These are phyloP conservation scores for Ceratonia siliqua DNA, from an alignment of 306 rosid genomes.

Conservation along the genomic window DNA sequence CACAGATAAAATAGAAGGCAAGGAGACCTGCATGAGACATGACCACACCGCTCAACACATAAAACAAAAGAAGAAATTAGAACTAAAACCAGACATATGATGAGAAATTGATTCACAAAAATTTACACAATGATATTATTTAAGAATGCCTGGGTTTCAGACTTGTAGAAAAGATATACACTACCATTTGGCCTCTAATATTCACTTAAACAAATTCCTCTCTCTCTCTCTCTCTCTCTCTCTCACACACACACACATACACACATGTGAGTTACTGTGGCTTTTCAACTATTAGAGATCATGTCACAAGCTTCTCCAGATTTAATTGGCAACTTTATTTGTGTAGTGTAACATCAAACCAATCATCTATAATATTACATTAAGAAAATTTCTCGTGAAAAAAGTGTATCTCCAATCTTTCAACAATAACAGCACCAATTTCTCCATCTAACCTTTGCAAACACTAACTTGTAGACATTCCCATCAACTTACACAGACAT, in stretches of 20 bases:
- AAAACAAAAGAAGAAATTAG: not conserved
- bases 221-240: not conserved
- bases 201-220: not conserved
- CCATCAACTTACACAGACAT: constrained; percentile 4
- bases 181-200: not conserved
- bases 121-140: not conserved
- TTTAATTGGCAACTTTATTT: not conserved
- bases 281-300: not conserved
- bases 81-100: not conserved
- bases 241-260: not conserved
- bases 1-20: not conserved
- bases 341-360: not conserved
- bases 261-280: not conserved
- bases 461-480: not conserved
- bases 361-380: not conserved
- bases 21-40: not conserved
- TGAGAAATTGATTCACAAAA: not conserved
- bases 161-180: not conserved
- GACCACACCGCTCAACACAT: not conserved
- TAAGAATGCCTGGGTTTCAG: constrained; percentile 8
- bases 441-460: not conserved
- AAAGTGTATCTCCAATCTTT: constrained; percentile 7
- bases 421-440: constrained; percentile 13
- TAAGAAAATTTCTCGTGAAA: not conserved
- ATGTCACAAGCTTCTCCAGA: not conserved